These are phyloP conservation scores for Periconia sp. DNA, from an alignment of 2,329 filamentous ascomycete genomes.

Conservation along the genomic window DNA sequence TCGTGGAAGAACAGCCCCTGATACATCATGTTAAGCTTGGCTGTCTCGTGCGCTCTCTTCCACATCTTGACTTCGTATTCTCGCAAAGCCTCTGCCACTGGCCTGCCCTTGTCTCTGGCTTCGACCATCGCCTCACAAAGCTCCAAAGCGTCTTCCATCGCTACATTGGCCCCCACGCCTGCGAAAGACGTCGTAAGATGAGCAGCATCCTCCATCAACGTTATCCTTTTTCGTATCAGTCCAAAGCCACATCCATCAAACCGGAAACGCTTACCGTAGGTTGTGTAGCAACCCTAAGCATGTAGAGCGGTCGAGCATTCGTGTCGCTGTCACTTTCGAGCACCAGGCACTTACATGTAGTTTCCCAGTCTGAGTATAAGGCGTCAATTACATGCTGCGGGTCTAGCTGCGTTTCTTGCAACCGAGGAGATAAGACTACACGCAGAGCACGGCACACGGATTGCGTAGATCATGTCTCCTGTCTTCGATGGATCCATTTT, in stretches of 20 bases:
- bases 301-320: no score
- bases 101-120: slow-evolving; percentile 1
- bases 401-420: no score
- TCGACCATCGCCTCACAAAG: background rate
- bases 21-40: slow-evolving; percentile 19
- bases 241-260: no score
- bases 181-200: slow-evolving; percentile 64
- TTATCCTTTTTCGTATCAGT: no score
- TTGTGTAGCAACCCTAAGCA: no score
- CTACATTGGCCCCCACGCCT: slow-evolving; percentile 64
- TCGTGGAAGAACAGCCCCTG: slow-evolving; percentile 19
- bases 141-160: slow-evolving; percentile 57
- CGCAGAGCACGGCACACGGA: background rate
- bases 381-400: no score
- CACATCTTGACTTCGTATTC: slow-evolving; percentile 42
- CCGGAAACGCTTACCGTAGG: no score
- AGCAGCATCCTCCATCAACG: slow-evolving; percentile 64
- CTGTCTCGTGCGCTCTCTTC: slow-evolving; percentile 22
- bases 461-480: slow-evolving; percentile 52
- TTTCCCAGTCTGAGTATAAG: no score
- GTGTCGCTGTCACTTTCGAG: no score
- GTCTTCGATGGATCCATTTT: slow-evolving; percentile 55
- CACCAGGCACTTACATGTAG: no score
- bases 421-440: no score
- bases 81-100: slow-evolving; percentile 13